Evolutionary conservation across 2,329 filamentous ascomycete species (phyloP), one percentile per base, ranked within the genome.

Genomic region (Clonostachys byssicola): DNA sequence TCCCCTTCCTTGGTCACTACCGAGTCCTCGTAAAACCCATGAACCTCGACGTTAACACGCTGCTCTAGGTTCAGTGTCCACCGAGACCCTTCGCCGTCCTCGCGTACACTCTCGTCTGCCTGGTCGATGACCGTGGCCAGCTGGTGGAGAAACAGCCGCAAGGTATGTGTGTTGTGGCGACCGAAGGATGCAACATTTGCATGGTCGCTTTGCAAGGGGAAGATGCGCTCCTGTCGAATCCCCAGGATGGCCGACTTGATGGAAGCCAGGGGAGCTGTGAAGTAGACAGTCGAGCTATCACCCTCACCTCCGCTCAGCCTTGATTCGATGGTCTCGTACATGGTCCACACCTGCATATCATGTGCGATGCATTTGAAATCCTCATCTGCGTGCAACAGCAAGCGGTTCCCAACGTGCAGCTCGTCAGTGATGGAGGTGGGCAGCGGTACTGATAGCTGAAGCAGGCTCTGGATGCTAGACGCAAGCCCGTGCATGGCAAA

Each of bases 281-380:
- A 82, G 54, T 78, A 78, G 4, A 82, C 69, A 14, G 16, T 33
- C 18, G 18, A 30, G 9, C 43, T 74, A 5, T 64, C 56, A 7
- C 60, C 56, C 1, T 65, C 67, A 3, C 65, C 56, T 1, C 73
- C 73, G 0, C 75, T 76, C 5, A 84, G 64, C 1, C 73, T 71
- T 1, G 80, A 83, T 57, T 84, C 81, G 8, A 80, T 72, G 0
- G 79, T 85, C 54, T 85, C 81, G 49, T 84, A 80, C 39, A 84
- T 77, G 0, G 80, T 81, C 80, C 81, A 85, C 12, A 85, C 68
- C 7, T 73, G 75, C 44, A 84, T 67, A 47, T 85, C 81, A 35
- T 75, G 75, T 0, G 79, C 73, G 6, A 81, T 71, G 5, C 76
- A 68, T 43, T 73, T 73, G 55, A 85, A 85, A 40, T 73, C 69